Percentiles rank a stretch among this genome's conserved stretches.
These are phyloP conservation scores for Theobroma grandiflorum DNA, from an alignment of 441 rosid genomes.

Conservation along the genomic window DNA sequence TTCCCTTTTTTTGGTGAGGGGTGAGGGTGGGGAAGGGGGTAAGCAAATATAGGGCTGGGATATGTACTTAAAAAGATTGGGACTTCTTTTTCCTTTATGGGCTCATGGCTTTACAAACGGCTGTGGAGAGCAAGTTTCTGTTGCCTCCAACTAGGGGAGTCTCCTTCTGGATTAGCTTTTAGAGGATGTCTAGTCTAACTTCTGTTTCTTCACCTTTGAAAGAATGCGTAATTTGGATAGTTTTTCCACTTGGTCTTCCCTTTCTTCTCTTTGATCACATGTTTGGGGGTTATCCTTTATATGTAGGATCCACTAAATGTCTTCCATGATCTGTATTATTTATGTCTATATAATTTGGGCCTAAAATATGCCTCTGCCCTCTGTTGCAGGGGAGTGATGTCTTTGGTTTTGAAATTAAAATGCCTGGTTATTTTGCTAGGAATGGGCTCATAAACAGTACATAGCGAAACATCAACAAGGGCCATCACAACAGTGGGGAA, in stretches of 20 bases:
- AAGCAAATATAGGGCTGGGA: neutral
- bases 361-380: slow-evolving; percentile 15
- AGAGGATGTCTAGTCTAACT: neutral
- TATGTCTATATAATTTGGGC: neutral
- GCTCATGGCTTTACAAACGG: neutral
- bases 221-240: neutral
- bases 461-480: slow-evolving; percentile 92
- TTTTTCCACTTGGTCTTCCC: neutral
- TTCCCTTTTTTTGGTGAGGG: neutral
- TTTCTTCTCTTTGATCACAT: neutral
- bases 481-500: slow-evolving; percentile 95
- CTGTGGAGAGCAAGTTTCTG: neutral
- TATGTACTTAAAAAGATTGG: neutral
- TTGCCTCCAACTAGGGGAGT: neutral
- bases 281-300: neutral
- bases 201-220: neutral
- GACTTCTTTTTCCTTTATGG: neutral
- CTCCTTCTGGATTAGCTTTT: neutral
- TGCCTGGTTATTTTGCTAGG: slow-evolving; percentile 56
- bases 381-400: neutral
- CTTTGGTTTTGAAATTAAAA: slow-evolving; percentile 17
- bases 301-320: neutral
- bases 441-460: slow-evolving; percentile 97
- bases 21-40: neutral
- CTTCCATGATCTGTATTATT: neutral